Base-by-base conservation (phyloP, 768 basidiomycete species). In the Lactarius quietus region DNA sequence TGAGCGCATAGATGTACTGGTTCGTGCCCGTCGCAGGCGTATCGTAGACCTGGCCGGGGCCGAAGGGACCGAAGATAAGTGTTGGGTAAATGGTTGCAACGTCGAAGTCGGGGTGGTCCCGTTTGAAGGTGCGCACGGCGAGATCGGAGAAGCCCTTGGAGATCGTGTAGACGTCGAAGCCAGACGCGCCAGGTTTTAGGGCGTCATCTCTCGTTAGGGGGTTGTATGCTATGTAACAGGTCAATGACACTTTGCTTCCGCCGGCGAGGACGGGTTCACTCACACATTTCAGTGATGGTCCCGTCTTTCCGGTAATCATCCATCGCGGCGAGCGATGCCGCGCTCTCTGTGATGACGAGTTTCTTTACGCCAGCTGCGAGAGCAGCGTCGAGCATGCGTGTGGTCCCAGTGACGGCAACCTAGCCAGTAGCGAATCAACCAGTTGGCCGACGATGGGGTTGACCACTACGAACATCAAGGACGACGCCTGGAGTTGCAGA, bases 101-200 rank as follows among this genome's bases (percentile, higher is more conserved):
- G 64, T 75, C 74, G 8, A 73, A 14, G 1, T 71, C 67, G 9
- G 69, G 70, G 60, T 76, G 73, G 28, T 68, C 62, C 6, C 65
- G 68, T 6, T 69, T 73, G 58, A 73, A 75, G 28, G 68, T 58
- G 69, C 72, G 71, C 12, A 68, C 69, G 3, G 71, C 67, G 6
- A 17, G 64, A 58, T 76, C 75, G 5, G 75, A 69, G 6, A 73
- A 60, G 0, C 70, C 74, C 69, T 82, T 82, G 17, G 79, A 74
- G 15, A 76, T 74, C 20, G 64, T 43, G 65, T 82, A 83, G 23
- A 71, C 71, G 51, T 76, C 71, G 45, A 74, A 55, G 15, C 68
- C 63, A n/a, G 66, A 35, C 28, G 57, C 59, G 39, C 67, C 67
- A 3, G 66, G 70, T 6, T 51, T 59, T 4, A 78, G 59, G 12